Percentiles rank a stretch among this genome's conserved stretches.
Conservation (phyloP, 1,284 basidiomycete genomes). For the Dichomitus squalens region DNA sequence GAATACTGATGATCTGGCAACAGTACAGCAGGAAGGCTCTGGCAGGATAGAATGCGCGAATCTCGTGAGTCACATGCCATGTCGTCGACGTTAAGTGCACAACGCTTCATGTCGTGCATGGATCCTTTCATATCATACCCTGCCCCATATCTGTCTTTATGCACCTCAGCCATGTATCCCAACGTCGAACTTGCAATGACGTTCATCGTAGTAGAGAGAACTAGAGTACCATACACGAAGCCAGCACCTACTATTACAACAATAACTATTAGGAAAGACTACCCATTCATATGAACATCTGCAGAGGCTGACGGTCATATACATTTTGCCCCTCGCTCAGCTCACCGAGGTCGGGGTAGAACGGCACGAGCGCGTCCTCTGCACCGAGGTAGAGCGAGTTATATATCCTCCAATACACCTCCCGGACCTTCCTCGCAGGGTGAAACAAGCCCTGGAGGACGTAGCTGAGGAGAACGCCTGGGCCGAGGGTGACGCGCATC, state of each 20-base stretch:
- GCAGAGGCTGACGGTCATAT: constrained; percentile 84
- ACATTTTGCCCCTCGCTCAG: constrained; percentile 88
- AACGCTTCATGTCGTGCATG: too few relatives aligned
- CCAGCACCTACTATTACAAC: constrained; percentile 17
- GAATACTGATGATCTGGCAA: not conserved
- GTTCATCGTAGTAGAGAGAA: not conserved
- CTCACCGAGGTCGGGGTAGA: constrained; percentile 90
- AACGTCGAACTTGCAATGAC: not conserved
- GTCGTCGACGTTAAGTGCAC: not conserved
- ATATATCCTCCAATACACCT: constrained; percentile 95
- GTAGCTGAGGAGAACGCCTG: constrained; percentile 90
- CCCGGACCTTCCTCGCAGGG: constrained; percentile 94
- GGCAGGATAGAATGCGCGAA: not conserved
- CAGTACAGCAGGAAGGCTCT: not conserved
- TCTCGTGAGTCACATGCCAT: not conserved
- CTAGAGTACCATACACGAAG: constrained; percentile 7
- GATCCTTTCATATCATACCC: too few relatives aligned
- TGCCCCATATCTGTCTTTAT: too few relatives aligned
- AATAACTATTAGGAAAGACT: constrained; percentile 5
- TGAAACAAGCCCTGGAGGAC: constrained; percentile 94
- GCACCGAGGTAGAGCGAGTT: constrained; percentile 91
- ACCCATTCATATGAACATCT: constrained; percentile 69
- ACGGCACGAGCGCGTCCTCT: constrained; percentile 88
- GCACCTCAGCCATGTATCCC: too few relatives aligned
- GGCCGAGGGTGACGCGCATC: constrained; percentile 94